A percentile compares a stretch with the other conserved stretches of the same genome.
These are phyloP conservation scores for Penicillium occitanis DNA, from an alignment of 2,329 filamentous ascomycete genomes.

Conservation along the genomic window DNA sequence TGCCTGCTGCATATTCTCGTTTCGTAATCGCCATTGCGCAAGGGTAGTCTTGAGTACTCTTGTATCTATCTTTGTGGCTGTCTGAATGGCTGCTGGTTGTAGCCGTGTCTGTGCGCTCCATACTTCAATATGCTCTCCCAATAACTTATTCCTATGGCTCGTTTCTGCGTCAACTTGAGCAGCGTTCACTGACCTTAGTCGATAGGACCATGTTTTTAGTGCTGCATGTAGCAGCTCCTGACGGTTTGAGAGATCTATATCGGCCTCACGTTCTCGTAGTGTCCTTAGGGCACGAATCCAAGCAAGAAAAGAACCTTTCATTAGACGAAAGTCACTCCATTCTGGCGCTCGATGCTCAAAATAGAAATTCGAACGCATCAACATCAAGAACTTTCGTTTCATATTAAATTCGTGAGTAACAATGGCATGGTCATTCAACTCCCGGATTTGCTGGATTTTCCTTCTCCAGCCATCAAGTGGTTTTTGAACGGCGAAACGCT, in stretches of 20 bases:
- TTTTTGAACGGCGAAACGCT: conserved; percentile 54
- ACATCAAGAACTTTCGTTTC: conserved; percentile 39
- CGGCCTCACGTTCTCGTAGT: conserved; percentile 41
- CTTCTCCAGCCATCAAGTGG: conserved; percentile 57
- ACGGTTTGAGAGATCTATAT: conserved; percentile 37
- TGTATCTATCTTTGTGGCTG: conserved; percentile 47
- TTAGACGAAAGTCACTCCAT: conserved; percentile 44
- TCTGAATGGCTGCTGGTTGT: conserved; percentile 41
- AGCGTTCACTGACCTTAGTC: conserved; percentile 29
- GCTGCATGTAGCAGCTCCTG: conserved; percentile 30
- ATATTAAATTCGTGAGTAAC: conserved; percentile 33
- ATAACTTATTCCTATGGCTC: conserved; percentile 34
- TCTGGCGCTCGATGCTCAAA: conserved; percentile 45
- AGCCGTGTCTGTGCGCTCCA: conserved; percentile 47
- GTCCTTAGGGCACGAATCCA: conserved; percentile 44
- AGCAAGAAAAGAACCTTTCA: conserved; percentile 41
- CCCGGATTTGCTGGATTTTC: conserved; percentile 39
- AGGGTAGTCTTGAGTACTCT: conserved; percentile 51
- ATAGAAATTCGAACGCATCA: conserved; percentile 48
- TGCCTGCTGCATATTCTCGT: conserved; percentile 50
- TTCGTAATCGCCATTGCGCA: conserved; percentile 51
- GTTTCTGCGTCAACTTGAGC: conserved; percentile 34
- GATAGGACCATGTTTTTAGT: conserved; percentile 39
- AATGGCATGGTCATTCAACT: conserved; percentile 37
- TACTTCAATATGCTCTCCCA: conserved; percentile 41